These are phyloP conservation scores for Patellifolia procumbens DNA, from an alignment of 179 eudicot genomes.

Conservation along the genomic window DNA sequence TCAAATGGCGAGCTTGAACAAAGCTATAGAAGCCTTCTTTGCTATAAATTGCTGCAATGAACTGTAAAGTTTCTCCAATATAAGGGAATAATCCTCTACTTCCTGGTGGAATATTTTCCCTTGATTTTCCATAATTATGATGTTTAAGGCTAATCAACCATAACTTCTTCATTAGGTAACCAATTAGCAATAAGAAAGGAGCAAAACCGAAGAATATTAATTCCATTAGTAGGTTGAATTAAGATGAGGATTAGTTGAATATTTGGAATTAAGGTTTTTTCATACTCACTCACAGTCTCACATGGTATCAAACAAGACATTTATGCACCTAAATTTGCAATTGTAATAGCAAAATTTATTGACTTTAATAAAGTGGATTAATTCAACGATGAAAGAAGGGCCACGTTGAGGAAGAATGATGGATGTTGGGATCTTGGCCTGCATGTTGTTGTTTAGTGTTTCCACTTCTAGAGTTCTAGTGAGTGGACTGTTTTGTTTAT, in stretches of 20 bases:
- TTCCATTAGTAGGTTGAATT: not conserved
- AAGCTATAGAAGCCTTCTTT: conserved; percentile 36
- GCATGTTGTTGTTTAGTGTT: conserved; percentile 20
- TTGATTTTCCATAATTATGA: conserved; percentile 13
- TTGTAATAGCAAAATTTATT: not conserved
- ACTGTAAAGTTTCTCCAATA: conserved; percentile 37
- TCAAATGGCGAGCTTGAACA: conserved; percentile 31
- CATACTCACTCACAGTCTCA: not conserved
- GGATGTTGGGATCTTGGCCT: conserved; percentile 32
- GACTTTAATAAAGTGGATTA: not conserved
- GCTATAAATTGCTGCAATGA: conserved; percentile 31
- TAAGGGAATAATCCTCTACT: conserved; percentile 29
- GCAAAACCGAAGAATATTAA: not conserved
- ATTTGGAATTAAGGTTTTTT: not conserved
- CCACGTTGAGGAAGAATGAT: conserved; percentile 16
- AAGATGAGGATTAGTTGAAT: not conserved
- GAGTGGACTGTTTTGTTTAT: not conserved
- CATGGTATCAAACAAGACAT: not conserved
- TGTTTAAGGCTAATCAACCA: not conserved
- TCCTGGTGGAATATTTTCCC: conserved; percentile 27
- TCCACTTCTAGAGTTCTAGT: conserved; percentile 22
- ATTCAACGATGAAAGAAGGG: conserved; percentile 8
- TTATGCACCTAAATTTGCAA: not conserved
- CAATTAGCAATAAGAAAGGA: conserved; percentile 2
- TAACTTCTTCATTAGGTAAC: conserved; percentile 8